Conservation (phyloP, 371 early-diverging fungal genomes). For the Actinomortierella ambigua region DNA sequence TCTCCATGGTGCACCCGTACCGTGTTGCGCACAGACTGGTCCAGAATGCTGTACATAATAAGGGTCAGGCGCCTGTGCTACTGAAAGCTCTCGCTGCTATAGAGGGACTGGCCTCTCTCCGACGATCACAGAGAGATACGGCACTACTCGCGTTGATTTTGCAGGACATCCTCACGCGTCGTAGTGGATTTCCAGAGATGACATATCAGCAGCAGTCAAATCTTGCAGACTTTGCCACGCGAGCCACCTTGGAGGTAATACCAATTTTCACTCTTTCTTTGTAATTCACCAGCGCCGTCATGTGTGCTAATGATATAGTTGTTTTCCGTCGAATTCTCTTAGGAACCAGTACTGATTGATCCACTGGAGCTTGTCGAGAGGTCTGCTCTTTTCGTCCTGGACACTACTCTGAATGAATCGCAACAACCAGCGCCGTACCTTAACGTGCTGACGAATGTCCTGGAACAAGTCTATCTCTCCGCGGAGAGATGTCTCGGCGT, state of each 20-base stretch:
- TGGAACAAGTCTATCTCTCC: constrained; percentile 12
- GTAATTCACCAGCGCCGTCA: background rate
- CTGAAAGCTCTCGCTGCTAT: constrained; percentile 18
- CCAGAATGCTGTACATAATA: constrained; percentile 20
- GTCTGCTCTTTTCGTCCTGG: constrained; percentile 14
- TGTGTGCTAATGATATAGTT: constrained; percentile 4
- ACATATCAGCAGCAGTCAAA: background rate
- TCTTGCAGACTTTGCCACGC: background rate
- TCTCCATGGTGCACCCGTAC: constrained; percentile 37
- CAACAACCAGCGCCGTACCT: constrained; percentile 1
- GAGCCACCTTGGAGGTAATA: background rate
- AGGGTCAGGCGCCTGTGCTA: constrained; percentile 24
- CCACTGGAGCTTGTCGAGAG: constrained; percentile 18
- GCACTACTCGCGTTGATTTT: constrained; percentile 20
- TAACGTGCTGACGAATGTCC: constrained; percentile 4
- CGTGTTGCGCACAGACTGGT: constrained; percentile 21
- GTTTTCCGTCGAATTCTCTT: background rate
- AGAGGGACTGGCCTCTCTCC: constrained; percentile 31
- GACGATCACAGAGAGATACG: background rate
- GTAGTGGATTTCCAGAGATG: too few relatives aligned
- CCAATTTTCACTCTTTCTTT: background rate
- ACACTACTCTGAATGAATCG: background rate
- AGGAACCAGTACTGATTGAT: constrained; percentile 9
- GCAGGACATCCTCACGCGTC: constrained; percentile 4
- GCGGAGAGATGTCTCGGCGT: background rate